Base-by-base conservation (phyloP, 768 basidiomycete species). In the Hysterangium stoloniferum region DNA sequence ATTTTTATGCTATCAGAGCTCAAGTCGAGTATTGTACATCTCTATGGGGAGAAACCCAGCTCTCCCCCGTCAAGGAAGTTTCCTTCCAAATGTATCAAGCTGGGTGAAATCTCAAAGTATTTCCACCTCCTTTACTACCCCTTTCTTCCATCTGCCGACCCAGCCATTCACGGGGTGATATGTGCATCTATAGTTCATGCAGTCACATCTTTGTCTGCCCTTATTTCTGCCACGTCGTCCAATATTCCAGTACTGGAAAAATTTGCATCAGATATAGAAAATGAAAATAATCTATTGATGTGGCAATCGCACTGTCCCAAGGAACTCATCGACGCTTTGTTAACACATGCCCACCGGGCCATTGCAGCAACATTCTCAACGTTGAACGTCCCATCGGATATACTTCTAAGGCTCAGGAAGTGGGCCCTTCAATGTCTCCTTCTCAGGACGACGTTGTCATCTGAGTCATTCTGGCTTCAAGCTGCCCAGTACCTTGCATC, bases 391-490 rank as follows among this genome's bases (percentile, higher is more conserved):
- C 53, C 64, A 1, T 51, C 60, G 3, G 45, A 53, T 3, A 52
- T 66, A 41, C 71, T 71, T 55, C 58, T 59, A 17, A 66, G 49
- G 20, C 28, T 76, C 22, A 67, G 74, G 38, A 49, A 70, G 62
- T 63, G 73, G 61, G 64, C 64, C 4, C 62, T 83, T 68, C 63
- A 76, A 61, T 59, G 65, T 71, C 54, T 75, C 57, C 51, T 82
- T 64, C 61, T 62, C 71, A 53, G 80, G 4, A 70, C 73, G 8
- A 60, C 70, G 4, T 55, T 74, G 24, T 71, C 76, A 41, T 64
- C 80, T 2, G 67, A 68, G 41, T 74, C 72, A 0, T 83, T 88
- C 61, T 87, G 86, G 86, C 80, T 83, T 41, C 87, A 89, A 15
- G 49, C 49, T 25, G 33, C 38, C 17, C 24, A 42, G 27, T 51